These are phyloP conservation scores for Taxawa tesnikishii DNA, from an alignment of 2,329 filamentous ascomycete species.

Conservation along the genomic window DNA sequence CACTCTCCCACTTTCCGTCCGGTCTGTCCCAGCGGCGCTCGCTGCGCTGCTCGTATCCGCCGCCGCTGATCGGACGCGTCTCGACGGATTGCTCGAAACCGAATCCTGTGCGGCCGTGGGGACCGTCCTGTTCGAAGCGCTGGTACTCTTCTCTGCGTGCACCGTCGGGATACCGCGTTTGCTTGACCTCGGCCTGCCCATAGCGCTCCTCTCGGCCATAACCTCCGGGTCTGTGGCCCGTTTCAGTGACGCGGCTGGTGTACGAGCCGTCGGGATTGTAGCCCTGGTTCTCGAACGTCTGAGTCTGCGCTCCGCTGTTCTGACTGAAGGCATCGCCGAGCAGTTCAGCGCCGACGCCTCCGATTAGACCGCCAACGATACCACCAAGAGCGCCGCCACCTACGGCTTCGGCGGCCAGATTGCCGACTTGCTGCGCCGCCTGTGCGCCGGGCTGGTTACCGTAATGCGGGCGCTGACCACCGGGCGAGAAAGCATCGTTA, in stretches of 20 bases:
- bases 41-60: constrained; percentile 47
- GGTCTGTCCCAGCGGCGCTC: constrained; percentile 39
- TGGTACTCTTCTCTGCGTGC: constrained; percentile 47
- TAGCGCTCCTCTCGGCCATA: constrained; percentile 35
- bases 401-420: constrained; percentile 46
- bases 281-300: constrained; percentile 36
- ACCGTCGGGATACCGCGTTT: constrained; percentile 47
- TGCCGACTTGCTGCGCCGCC: constrained; percentile 31
- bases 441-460: constrained; percentile 22
- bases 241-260: constrained; percentile 49
- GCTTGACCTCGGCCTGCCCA: constrained; percentile 47
- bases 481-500: constrained; percentile 13
- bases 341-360: constrained; percentile 45
- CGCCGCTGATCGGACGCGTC: constrained; percentile 36
- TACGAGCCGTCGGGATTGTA: constrained; percentile 49
- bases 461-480: constrained; percentile 5
- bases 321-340: constrained; percentile 47
- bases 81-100: constrained; percentile 49
- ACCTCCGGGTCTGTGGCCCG: constrained; percentile 34
- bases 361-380: constrained; percentile 56
- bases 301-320: constrained; percentile 31
- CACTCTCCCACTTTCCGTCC: constrained; percentile 26
- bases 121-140: constrained; percentile 42
- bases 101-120: constrained; percentile 29
- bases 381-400: constrained; percentile 56